Conservation (phyloP, 2,329 filamentous ascomycete genomes). For the Fusarium sp. region DNA sequence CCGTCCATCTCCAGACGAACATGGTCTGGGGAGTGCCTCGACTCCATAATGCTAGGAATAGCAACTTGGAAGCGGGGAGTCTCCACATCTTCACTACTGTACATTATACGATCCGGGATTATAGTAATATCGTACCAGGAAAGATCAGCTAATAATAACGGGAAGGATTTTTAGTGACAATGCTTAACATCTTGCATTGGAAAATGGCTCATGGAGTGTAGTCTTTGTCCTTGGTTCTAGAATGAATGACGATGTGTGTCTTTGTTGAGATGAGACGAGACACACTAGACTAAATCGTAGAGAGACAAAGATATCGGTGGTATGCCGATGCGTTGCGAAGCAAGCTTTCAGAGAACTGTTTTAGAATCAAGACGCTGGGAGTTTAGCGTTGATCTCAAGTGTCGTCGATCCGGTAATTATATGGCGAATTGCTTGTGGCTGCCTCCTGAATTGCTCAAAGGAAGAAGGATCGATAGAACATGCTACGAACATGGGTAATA, state of each 20-base stretch:
- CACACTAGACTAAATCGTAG: not conserved
- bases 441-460: not conserved
- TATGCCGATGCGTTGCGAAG: conserved; percentile 5
- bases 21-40: not conserved
- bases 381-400: not conserved
- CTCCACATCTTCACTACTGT: conserved; percentile 14
- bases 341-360: not conserved
- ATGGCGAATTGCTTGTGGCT: not conserved
- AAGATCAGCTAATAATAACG: not conserved
- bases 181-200: not conserved
- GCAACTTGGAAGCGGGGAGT: conserved; percentile 22
- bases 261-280: conserved; percentile 16
- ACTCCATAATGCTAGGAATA: conserved; percentile 24
- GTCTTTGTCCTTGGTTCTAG: conserved; percentile 5
- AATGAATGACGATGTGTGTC: not conserved
- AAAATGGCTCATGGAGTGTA: not conserved
- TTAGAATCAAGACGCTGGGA: not conserved
- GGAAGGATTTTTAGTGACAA: not conserved
- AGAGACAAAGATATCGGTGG: not conserved
- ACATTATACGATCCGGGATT: not conserved
- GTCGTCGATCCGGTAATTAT: not conserved
- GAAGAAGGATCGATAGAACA: conserved; percentile 24
- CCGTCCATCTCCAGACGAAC: conserved; percentile 14
- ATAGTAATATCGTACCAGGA: not conserved
- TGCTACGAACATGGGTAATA: conserved; percentile 9